Base-by-base conservation (phyloP, 164 flowering plant genomes). In the Dillenia turbinata region DNA sequence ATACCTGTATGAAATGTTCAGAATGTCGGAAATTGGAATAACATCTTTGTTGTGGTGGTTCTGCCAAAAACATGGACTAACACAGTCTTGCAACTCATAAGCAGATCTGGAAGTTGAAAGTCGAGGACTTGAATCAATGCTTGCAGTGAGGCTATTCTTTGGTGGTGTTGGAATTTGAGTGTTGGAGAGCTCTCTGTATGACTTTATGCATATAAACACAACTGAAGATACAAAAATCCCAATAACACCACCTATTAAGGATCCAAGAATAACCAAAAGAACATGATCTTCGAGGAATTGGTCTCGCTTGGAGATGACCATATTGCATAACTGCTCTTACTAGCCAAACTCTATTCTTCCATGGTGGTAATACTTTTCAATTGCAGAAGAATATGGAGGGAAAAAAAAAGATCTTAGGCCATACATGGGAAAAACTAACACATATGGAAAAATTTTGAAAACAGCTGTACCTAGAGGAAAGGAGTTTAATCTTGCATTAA, bases 1-100 rank as follows among this genome's bases (percentile, higher is more conserved):
- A 53, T 83, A 93, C 99, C 90, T 92, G 92, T 90, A 90, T 9
- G 77, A 64, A 80, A 92, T 88, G 79, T 76, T 85, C 44, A 78
- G 87, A 47, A 90, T 72, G 67, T 96, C 95, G 45, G 97, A 85
- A 15, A 72, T 67, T 49, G 99, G 84, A 73, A 76, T 69, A 65
- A 83, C 67, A 64, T 88, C 90, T 71, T 86, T 85, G 65, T 62
- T 78, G 10, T 77, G 83, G 67, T 66, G 75, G 61, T 71, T 81
- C 97, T 90, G 81, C 90, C 85, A 76, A 49, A 79, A 75, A 52
- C 66, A 65, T 26, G 55, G 82, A 52, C 74, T 53, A 65, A 69
- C 69, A 22, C 47, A 57, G 62, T 65, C 43, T 1, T 68, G 73
- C 12, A 70, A 11, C 26, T 44, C 73, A 49, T 71, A 71, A 63